phyloP scores from a whole-genome alignment of 2,329 filamentous ascomycete genomes.

The Fusarium anthophilum region DNA sequence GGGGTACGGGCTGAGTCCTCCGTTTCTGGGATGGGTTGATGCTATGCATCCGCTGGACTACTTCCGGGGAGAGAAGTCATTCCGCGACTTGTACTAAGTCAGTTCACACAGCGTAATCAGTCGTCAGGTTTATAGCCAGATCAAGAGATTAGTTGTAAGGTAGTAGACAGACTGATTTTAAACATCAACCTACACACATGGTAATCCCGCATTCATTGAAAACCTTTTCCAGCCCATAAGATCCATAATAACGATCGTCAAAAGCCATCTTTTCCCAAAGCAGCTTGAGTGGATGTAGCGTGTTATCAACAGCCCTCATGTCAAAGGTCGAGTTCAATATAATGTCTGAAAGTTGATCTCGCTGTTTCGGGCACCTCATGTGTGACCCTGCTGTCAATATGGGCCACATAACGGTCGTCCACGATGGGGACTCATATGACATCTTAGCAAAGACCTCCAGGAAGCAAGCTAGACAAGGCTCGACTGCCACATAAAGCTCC shows the following conservation, averaged over 20 bases:
- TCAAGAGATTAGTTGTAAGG: neutral
- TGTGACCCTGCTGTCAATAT: neutral
- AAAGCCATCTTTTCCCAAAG: neutral
- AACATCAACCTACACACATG: neutral
- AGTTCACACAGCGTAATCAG: fast-evolving
- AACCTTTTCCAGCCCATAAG: neutral
- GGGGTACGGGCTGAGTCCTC: neutral
- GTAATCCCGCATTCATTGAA: neutral
- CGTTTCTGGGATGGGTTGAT: neutral
- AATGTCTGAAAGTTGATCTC: neutral
- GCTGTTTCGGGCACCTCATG: neutral
- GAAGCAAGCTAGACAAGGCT: neutral
- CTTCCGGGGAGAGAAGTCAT: neutral
- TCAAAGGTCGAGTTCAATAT: neutral
- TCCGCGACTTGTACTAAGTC: neutral
- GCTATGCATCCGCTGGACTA: neutral
- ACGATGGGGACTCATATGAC: neutral
- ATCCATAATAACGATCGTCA: neutral
- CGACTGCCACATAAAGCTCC: neutral
- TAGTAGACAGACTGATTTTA: neutral
- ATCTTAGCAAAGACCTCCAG: neutral
- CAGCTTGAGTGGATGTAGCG: neutral
- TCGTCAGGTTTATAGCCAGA: fast-evolving
- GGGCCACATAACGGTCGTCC: neutral
- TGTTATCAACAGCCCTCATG: neutral